These are phyloP conservation scores for Mortierella sp. DNA, from an alignment of 371 early-diverging fungal genomes.

Conservation along the genomic window DNA sequence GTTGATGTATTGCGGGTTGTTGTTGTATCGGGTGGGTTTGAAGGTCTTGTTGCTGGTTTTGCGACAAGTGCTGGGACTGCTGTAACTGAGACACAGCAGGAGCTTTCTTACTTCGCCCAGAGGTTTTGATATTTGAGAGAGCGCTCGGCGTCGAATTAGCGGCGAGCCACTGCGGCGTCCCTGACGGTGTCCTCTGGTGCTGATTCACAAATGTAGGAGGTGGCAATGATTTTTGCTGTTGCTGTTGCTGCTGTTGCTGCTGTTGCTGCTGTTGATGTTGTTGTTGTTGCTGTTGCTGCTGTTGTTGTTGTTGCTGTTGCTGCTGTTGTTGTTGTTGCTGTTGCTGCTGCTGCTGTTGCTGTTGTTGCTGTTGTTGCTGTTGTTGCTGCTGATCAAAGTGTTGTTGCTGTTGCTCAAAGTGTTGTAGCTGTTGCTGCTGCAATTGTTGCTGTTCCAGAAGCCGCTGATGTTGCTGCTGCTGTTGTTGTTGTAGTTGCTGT, in stretches of 20 bases:
- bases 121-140: constrained; percentile 20
- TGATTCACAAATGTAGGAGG: constrained; percentile 37
- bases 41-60: constrained; percentile 17
- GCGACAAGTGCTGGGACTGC: background rate
- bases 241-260: constrained; percentile 11
- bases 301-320: constrained; percentile 3
- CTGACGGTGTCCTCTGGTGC: constrained; percentile 50
- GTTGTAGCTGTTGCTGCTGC: background rate
- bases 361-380: background rate
- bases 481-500: background rate
- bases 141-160: constrained; percentile 33
- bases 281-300: background rate
- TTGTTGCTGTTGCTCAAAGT: background rate
- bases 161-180: constrained; percentile 51
- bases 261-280: background rate
- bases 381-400: background rate
- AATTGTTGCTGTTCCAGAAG: constrained; percentile 1
- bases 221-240: constrained; percentile 9
- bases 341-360: constrained; percentile 3
- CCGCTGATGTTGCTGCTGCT: constrained; percentile 16
- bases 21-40: constrained; percentile 13
- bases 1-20: no score
- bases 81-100: constrained; percentile 2
- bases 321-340: constrained; percentile 23
- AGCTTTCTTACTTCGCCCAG: constrained; percentile 28